Evolutionary conservation across 2,329 filamentous ascomycete species (phyloP).

Genomic region (Penicillium vulpinum): DNA sequence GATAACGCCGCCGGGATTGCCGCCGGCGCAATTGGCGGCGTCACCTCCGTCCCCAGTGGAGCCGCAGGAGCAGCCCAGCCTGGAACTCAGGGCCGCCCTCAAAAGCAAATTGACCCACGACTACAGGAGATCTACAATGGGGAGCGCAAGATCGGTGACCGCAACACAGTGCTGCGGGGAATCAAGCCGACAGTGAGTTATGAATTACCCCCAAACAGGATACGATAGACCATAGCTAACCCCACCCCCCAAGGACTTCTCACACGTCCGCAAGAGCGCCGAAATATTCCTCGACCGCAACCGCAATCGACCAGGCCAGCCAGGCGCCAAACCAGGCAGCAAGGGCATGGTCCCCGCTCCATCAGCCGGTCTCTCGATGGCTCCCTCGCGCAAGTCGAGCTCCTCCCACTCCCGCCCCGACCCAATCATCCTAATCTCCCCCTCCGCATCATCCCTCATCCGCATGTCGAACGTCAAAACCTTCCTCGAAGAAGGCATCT

Average conservation of each 20-base stretch:
- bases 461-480: constrained; percentile 95
- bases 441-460: constrained; percentile 89
- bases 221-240: constrained; percentile 9
- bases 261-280: constrained; percentile 84
- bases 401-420: constrained; percentile 56
- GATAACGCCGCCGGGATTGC: constrained; percentile 52
- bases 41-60: constrained; percentile 42
- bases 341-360: constrained; percentile 38
- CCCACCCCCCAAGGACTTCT: constrained; percentile 72
- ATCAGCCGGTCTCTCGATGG: constrained; percentile 40
- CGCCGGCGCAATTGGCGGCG: constrained; percentile 50
- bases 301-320: constrained; percentile 41
- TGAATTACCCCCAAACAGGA: not conserved
- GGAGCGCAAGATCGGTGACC: constrained; percentile 87
- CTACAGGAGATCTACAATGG: constrained; percentile 86
- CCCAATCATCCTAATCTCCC: constrained; percentile 95
- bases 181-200: constrained; percentile 75
- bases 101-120: constrained; percentile 75
- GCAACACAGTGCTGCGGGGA: constrained; percentile 82
- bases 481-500: constrained; percentile 84
- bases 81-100: constrained; percentile 47
- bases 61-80: constrained; percentile 41
- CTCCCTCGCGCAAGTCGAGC: constrained; percentile 41
- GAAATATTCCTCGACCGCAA: constrained; percentile 68
- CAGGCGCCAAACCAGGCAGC: constrained; percentile 35